Evolutionary conservation across 352 stramenopile species (phyloP).

Genomic region (Pythium aristosporum): DNA sequence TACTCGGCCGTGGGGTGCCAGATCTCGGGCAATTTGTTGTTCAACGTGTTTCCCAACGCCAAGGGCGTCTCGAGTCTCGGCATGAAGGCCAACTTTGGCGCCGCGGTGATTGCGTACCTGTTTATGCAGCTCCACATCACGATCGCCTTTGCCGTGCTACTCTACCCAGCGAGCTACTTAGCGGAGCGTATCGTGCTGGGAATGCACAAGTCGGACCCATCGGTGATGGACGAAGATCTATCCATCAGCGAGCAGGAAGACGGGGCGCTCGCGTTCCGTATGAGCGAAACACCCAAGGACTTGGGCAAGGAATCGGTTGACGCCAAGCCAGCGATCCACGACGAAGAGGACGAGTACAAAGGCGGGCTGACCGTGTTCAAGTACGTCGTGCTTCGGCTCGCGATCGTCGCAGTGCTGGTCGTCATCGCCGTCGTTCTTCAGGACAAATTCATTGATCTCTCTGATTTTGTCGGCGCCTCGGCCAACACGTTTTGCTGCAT

Average conservation of each 20-base stretch:
- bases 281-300: conserved; percentile 4
- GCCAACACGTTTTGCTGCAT: conserved; percentile 59
- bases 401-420: conserved; percentile 52
- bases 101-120: conserved; percentile 32
- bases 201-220: conserved; percentile 41
- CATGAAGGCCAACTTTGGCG: conserved; percentile 30
- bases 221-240: conserved; percentile 12
- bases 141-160: conserved; percentile 55
- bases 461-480: conserved; percentile 68
- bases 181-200: conserved; percentile 42
- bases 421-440: conserved; percentile 30
- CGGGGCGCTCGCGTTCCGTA: conserved; percentile 4
- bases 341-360: conserved; percentile 39
- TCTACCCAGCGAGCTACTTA: conserved; percentile 56
- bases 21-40: conserved; percentile 67
- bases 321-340: conserved; percentile 25
- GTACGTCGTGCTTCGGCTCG: conserved; percentile 51
- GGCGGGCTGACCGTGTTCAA: conserved; percentile 36
- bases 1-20: conserved; percentile 64
- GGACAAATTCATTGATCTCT: conserved; percentile 65
- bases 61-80: conserved; percentile 34
- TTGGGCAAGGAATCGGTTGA: conserved; percentile 12
- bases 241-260: not conserved
- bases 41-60: conserved; percentile 52
- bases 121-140: conserved; percentile 61